Evolutionary conservation across 371 early-diverging fungal genomes (phyloP).

Genomic region (Lichtheimia hyalospora): DNA sequence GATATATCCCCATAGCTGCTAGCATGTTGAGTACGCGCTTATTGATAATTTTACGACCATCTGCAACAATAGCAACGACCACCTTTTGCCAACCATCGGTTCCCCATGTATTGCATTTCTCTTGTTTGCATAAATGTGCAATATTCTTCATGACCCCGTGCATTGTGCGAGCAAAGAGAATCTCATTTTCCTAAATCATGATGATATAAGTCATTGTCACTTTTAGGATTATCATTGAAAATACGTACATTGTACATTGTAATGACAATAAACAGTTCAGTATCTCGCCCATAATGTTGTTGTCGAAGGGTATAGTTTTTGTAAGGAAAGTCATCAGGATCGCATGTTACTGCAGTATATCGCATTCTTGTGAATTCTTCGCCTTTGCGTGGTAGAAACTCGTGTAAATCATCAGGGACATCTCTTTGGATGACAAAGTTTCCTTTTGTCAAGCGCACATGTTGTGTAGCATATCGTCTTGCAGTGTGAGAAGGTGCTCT

Average conservation of each 20-base stretch:
- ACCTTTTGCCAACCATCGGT: constrained; percentile 83
- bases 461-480: constrained; percentile 20
- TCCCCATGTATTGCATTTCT: constrained; percentile 65
- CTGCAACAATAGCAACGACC: constrained; percentile 83
- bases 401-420: constrained; percentile 43
- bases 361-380: constrained; percentile 76
- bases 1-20: constrained; percentile 70
- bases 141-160: constrained; percentile 80
- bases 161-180: constrained; percentile 74
- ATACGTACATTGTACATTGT: constrained; percentile 45
- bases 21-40: constrained; percentile 55
- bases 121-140: constrained; percentile 68
- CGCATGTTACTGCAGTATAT: constrained; percentile 83
- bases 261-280: constrained; percentile 88
- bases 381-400: constrained; percentile 33
- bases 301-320: constrained; percentile 81
- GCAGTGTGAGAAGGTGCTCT: constrained; percentile 42
- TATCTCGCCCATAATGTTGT: constrained; percentile 69
- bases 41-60: constrained; percentile 75
- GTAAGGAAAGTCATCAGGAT: constrained; percentile 78
- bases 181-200: constrained; percentile 55
- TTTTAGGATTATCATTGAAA: neutral
- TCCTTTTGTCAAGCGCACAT: constrained; percentile 58
- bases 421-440: constrained; percentile 55
- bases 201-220: neutral